Percentiles rank a stretch among this genome's conserved stretches.
Conservation (phyloP, 345 rosid genomes). For the Eucalyptus cloeziana region DNA sequence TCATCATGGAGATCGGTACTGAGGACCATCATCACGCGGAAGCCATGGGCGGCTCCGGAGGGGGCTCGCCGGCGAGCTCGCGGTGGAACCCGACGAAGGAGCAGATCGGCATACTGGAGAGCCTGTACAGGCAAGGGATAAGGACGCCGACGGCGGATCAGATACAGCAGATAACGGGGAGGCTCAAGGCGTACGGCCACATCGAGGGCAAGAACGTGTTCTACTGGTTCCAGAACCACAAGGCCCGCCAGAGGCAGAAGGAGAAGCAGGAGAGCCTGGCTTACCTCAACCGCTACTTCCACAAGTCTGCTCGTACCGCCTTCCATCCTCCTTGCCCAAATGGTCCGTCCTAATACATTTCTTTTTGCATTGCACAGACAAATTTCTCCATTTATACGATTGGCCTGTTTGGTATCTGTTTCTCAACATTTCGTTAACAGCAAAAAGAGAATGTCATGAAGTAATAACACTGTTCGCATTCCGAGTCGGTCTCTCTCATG, state of each 20-base stretch:
- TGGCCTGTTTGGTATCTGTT: background rate
- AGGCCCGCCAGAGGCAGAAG: slow-evolving; percentile 91
- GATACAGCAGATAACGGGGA: slow-evolving; percentile 73
- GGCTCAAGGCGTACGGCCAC: slow-evolving; percentile 64
- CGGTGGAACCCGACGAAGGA: slow-evolving; percentile 96
- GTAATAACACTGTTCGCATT: background rate
- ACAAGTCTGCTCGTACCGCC: slow-evolving; percentile 5
- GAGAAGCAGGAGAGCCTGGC: slow-evolving; percentile 68
- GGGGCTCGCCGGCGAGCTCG: slow-evolving; percentile 17
- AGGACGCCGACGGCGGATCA: slow-evolving; percentile 89
- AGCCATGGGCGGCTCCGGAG: slow-evolving; percentile 1
- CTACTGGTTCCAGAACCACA: slow-evolving; percentile 97
- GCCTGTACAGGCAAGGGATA: slow-evolving; percentile 57
- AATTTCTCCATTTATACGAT: background rate
- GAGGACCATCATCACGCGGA: background rate
- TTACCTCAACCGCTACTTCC: slow-evolving; percentile 38
- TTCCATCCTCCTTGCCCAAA: slow-evolving; percentile 21
- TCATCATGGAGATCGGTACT: background rate
- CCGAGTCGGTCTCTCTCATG: background rate
- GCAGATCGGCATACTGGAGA: slow-evolving; percentile 67
- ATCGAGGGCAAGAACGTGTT: slow-evolving; percentile 99
- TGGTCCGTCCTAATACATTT: slow-evolving; percentile 16
- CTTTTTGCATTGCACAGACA: background rate
- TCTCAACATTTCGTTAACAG: background rate
- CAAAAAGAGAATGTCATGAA: background rate